Base-by-base conservation (phyloP, 2,329 filamentous ascomycete species). In the Thermochaetoides dissita region DNA sequence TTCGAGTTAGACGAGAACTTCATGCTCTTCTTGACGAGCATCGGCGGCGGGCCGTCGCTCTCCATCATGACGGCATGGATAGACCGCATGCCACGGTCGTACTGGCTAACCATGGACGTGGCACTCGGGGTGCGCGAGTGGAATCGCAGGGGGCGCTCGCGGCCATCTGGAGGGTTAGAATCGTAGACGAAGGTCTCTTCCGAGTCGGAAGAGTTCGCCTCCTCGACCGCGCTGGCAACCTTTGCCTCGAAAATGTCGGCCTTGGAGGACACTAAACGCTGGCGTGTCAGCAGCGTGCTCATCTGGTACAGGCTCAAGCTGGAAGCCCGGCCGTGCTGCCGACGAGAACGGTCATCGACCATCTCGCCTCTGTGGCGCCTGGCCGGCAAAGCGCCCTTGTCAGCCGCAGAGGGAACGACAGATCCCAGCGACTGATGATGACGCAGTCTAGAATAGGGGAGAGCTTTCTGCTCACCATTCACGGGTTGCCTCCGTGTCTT, bases 141-240 rank as follows among this genome's bases (percentile, higher is more conserved):
- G 60, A 89, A 86, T 47, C 87, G 76, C 49, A 77, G 74, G n/a
- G 74, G 74, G 34, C 76, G 68, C 41, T 79, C 75, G 38, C 65
- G 68, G 39, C 58, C 62, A 50, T 82, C 78, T 40, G 85, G 84
- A 8, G 89, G 91, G 56, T 98, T 98, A 28, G 91, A 96, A 61
- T 98, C 91, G 63, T 98, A 98, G 10, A 98, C 91, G 61, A 96
- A 98, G 0, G 91, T 96, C 62, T 96, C 91, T 55, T 95, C 91
- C 1, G 89, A 96, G 59, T 98, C 91, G 6, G 89, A 95, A 9
- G 89, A 94, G 60, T 95, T 84, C 36, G 86, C 87, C 60, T 96
- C 88, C 58, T 96, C 89, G 40, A 98, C 87, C 7, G 89, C 89
- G 59, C 81, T 95, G 39, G 89, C 89, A 51, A 98, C 87, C 58